Percentiles rank a stretch among this genome's conserved stretches.
These are phyloP conservation scores for Ustilago bromivora DNA, from an alignment of 1,284 basidiomycete species.

Conservation along the genomic window DNA sequence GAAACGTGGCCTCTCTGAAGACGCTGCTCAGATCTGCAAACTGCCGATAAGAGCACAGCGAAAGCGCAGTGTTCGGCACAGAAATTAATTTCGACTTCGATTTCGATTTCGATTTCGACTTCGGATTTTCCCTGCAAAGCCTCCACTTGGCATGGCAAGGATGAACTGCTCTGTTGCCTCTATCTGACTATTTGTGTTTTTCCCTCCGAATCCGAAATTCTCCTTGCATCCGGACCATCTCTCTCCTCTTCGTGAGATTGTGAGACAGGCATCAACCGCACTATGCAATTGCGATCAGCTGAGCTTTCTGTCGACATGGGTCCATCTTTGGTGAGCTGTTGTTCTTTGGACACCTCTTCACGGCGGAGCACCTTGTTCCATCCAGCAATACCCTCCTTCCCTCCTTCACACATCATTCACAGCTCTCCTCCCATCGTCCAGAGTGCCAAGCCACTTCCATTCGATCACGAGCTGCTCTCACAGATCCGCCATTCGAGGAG, in stretches of 20 bases:
- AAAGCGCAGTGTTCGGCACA: slow-evolving; percentile 4
- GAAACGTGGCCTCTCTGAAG: slow-evolving; percentile 2
- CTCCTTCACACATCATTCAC: not conserved
- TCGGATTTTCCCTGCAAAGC: slow-evolving; percentile 1
- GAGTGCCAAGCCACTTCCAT: not conserved
- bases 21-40: not conserved
- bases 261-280: not conserved
- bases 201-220: slow-evolving; percentile 25
- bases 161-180: slow-evolving; percentile 21
- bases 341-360: not conserved
- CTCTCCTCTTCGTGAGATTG: not conserved
- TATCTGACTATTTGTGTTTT: not conserved
- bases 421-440: not conserved
- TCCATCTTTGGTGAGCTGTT: slow-evolving; percentile 3
- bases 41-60: slow-evolving; percentile 2
- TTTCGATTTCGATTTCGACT: no score
- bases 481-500: not conserved
- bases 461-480: not conserved
- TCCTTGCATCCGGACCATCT: slow-evolving; percentile 17
- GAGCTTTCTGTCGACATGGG: slow-evolving; percentile 15
- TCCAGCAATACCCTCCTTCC: slow-evolving; percentile 1
- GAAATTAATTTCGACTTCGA: slow-evolving; percentile 10
- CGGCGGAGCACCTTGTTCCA: slow-evolving; percentile 7
- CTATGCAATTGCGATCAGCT: slow-evolving; percentile 1
- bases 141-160: slow-evolving; percentile 12